phyloP scores from a whole-genome alignment of 179 eudicot genomes.

The Spinacia oleracea region DNA sequence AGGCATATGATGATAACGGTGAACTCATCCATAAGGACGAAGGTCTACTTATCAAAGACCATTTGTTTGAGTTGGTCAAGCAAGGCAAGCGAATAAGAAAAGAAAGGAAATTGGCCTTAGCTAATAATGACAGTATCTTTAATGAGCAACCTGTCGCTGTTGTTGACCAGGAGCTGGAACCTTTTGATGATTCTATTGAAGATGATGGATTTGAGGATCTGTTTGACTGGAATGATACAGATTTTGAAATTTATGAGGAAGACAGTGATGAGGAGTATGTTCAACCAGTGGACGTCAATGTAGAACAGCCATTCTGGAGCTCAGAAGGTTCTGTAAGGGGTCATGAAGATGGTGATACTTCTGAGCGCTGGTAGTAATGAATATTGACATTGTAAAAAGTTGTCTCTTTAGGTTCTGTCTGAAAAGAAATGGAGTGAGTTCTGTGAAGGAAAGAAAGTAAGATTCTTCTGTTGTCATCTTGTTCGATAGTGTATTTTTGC shows the following conservation, averaged over 20 bases:
- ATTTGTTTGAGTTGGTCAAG: constrained; percentile 58
- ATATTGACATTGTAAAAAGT: constrained; percentile 4
- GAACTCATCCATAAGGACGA: constrained; percentile 56
- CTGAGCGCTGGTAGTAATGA: constrained; percentile 60
- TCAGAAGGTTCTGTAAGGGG: constrained; percentile 25
- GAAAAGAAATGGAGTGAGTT: background rate
- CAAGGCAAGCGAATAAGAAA: constrained; percentile 74
- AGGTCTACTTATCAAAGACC: constrained; percentile 42
- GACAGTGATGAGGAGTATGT: constrained; percentile 40
- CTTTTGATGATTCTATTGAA: constrained; percentile 35
- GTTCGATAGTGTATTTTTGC: background rate
- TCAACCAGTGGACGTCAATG: constrained; percentile 21
- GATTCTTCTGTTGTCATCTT: background rate
- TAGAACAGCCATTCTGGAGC: constrained; percentile 54
- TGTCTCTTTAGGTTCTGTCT: background rate
- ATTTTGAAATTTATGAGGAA: constrained; percentile 38
- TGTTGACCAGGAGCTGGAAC: constrained; percentile 22
- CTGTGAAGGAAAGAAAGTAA: background rate
- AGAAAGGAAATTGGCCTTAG: constrained; percentile 46
- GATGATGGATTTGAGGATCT: constrained; percentile 61
- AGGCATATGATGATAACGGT: constrained; percentile 73
- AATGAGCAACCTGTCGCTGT: constrained; percentile 21
- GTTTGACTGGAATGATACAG: constrained; percentile 49
- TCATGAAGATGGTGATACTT: constrained; percentile 23
- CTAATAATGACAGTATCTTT: background rate